Percentiles rank a stretch among this genome's conserved stretches.
These are phyloP conservation scores for Gossypium schwendimanii DNA, from an alignment of 441 rosid genomes.

Conservation along the genomic window DNA sequence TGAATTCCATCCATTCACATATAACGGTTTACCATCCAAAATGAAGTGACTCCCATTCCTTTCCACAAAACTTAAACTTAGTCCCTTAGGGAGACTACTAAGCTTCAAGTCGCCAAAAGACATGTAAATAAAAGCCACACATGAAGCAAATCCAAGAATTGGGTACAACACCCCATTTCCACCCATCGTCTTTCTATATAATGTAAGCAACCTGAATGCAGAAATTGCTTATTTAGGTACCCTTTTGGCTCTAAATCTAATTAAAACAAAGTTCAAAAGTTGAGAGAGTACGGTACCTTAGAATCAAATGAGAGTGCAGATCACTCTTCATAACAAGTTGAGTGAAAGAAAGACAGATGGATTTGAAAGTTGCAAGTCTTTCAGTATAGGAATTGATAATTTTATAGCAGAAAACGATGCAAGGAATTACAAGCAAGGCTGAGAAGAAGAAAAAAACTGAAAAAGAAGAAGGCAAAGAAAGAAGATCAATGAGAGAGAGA, in stretches of 20 bases:
- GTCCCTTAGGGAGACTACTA: constrained; percentile 20
- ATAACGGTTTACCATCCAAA: constrained; percentile 53
- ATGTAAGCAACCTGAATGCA: not conserved
- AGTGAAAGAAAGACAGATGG: not conserved
- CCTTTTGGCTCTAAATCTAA: constrained; percentile 20
- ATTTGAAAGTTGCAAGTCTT: not conserved
- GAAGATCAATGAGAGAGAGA: not conserved
- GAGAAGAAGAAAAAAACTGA: not conserved
- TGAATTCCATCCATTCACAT: constrained; percentile 89
- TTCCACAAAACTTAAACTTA: constrained; percentile 48
- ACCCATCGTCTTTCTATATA: constrained; percentile 32
- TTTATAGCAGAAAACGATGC: not conserved
- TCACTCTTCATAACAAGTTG: constrained; percentile 10
- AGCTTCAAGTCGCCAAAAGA: constrained; percentile 62
- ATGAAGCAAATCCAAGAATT: constrained; percentile 71
- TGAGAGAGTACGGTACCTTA: constrained; percentile 5
- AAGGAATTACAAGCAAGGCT: not conserved
- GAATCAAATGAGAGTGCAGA: constrained; percentile 13
- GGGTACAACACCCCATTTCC: constrained; percentile 58
- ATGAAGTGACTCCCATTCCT: constrained; percentile 68
- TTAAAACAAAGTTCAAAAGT: constrained; percentile 16
- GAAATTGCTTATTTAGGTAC: constrained; percentile 2
- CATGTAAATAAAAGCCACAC: constrained; percentile 62
- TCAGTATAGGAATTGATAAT: not conserved
- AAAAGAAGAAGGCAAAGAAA: not conserved